Conservation (phyloP, 2,329 filamentous ascomycete genomes). For the Xylaria sp. region DNA sequence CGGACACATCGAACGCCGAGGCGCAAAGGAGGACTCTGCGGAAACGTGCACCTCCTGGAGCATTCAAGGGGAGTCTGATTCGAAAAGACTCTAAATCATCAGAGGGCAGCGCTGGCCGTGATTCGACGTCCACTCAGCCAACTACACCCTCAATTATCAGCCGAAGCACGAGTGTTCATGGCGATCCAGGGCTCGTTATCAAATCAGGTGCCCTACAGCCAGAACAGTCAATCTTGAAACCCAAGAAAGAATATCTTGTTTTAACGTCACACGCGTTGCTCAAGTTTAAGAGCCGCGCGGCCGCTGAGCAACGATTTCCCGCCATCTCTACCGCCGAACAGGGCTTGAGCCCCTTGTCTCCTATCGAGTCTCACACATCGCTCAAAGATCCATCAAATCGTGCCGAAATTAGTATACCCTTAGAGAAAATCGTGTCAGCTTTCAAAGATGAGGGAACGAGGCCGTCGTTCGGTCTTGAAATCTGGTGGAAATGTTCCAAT, state of each 20-base stretch:
- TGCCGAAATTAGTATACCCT: constrained; percentile 51
- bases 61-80: constrained; percentile 35
- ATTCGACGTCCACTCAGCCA: constrained; percentile 40
- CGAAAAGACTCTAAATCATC: constrained; percentile 41
- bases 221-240: constrained; percentile 55
- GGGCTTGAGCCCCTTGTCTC: constrained; percentile 43
- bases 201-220: constrained; percentile 55
- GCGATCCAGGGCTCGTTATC: constrained; percentile 41
- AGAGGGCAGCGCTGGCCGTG: constrained; percentile 35
- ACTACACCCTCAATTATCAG: constrained; percentile 41
- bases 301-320: constrained; percentile 55
- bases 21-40: constrained; percentile 34
- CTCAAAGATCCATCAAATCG: constrained; percentile 31
- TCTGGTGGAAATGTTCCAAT: constrained; percentile 58
- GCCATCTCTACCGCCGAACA: constrained; percentile 45
- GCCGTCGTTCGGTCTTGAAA: constrained; percentile 58
- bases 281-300: constrained; percentile 55
- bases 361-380: constrained; percentile 42
- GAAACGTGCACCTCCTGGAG: constrained; percentile 34
- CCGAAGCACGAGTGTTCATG: constrained; percentile 38
- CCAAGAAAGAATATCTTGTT: constrained; percentile 57
- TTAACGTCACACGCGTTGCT: constrained; percentile 57
- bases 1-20: constrained; percentile 30
- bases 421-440: constrained; percentile 57
- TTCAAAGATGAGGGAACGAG: constrained; percentile 58